Base-by-base conservation (phyloP, 192 early-diverging fungal species). In the Coemansia reversa region DNA sequence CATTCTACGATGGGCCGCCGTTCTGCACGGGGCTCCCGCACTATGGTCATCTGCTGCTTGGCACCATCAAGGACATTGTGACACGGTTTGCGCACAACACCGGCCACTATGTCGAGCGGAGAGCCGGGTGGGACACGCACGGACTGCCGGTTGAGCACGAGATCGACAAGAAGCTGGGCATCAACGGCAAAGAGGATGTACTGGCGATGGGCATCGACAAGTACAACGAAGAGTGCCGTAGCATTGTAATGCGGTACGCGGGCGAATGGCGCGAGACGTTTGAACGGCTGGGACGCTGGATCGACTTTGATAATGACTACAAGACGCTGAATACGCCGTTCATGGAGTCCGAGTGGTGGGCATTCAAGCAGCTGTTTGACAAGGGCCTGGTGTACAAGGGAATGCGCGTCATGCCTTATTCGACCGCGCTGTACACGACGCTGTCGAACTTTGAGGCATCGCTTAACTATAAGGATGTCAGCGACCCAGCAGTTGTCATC, bases 321-420 rank as follows among this genome's bases (percentile, higher is more conserved):
- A 99, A 99, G 83, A 98, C 97, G 11, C 79, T 99, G 57, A 90
- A 99, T 78, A 84, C 90, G 54, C 76, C 90, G 54, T 99, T 97
- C 74, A 99, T 99, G 97, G 97, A 99, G 79, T 91, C 91, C 27
- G 95, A 94, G 29, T 99, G 97, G 97, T 99, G 97, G 97, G 93
- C 94, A 14, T 98, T 99, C 82, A 93, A 94, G 87, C 89, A 95
- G 79, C 86, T 99, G 32, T 95, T 88, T 62, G 88, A 93, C 29
- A 96, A 96, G 84, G 94, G 85, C 57, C 92, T 94, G 64, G 94
- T 99, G 7, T 99, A 99, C 83, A 92, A 88, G 52, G 95, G 96
- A 54, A 82, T 93, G 69, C 87, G 85, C 58, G 92, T 96, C 60
- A 96, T 99, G 95, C 95, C 97, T 27, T 99, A 90, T 69, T 99